These are phyloP conservation scores for Sporothrix pallida DNA, from an alignment of 2,329 filamentous ascomycete species.

Conservation along the genomic window DNA sequence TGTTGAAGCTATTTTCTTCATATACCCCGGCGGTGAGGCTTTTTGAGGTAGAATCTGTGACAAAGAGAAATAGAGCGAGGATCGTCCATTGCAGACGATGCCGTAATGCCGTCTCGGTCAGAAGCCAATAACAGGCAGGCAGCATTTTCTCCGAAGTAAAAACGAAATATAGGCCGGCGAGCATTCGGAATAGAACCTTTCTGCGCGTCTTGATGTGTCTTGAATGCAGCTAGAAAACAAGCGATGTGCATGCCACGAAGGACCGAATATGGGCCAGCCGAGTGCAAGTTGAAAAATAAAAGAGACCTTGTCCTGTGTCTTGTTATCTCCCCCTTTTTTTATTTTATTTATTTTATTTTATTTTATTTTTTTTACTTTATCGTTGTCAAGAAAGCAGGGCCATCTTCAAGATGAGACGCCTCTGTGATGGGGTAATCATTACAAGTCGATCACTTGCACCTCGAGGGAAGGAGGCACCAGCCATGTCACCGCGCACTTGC, in stretches of 20 bases:
- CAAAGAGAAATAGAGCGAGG: conserved; percentile 9
- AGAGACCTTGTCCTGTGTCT: too few relatives aligned
- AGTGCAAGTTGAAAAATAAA: background rate
- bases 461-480: background rate
- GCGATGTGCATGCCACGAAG: background rate
- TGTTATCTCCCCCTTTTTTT: too few relatives aligned
- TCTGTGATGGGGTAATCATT: background rate
- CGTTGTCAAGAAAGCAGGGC: too few relatives aligned
- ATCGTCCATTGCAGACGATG: background rate
- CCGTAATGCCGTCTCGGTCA: background rate
- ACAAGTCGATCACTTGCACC: background rate
- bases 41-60: background rate
- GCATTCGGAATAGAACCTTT: background rate
- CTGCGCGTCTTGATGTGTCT: background rate
- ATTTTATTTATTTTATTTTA: too few relatives aligned
- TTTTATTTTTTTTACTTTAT: too few relatives aligned
- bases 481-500: background rate
- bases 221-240: conserved; percentile 26
- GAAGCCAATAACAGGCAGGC: background rate
- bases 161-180: background rate
- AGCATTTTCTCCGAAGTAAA: conserved; percentile 19
- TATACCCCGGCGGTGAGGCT: background rate
- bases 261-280: background rate
- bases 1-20: background rate
- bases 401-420: background rate